Evolutionary conservation across 2,329 filamentous ascomycete species (phyloP).

Genomic region (Alternaria arborescens): DNA sequence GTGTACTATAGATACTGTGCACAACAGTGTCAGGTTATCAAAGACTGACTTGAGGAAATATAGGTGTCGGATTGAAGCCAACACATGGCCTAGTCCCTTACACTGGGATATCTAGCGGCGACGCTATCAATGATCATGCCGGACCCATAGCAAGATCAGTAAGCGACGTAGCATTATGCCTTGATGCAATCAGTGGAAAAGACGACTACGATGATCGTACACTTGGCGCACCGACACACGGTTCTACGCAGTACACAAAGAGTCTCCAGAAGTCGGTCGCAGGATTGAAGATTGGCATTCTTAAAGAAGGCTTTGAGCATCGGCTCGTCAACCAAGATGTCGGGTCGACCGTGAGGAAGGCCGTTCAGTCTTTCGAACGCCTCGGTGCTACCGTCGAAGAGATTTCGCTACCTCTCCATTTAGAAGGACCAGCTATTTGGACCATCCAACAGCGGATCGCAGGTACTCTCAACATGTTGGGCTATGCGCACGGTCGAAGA

Average conservation of each 20-base stretch:
- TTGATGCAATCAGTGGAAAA: slow-evolving; percentile 43
- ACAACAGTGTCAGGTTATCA: not conserved
- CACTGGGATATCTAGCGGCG: slow-evolving; percentile 54
- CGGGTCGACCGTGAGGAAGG: slow-evolving; percentile 51
- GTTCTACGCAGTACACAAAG: slow-evolving; percentile 30
- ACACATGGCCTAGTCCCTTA: slow-evolving; percentile 62
- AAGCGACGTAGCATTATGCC: slow-evolving; percentile 32
- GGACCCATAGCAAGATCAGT: slow-evolving; percentile 44
- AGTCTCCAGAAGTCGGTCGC: slow-evolving; percentile 23
- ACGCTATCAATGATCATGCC: slow-evolving; percentile 56
- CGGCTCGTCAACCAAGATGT: slow-evolving; percentile 51
- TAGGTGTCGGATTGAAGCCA: slow-evolving; percentile 52
- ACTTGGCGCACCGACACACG: slow-evolving; percentile 36
- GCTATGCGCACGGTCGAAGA: slow-evolving; percentile 31
- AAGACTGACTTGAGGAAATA: not conserved
- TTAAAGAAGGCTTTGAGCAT: slow-evolving; percentile 38
- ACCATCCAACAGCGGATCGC: slow-evolving; percentile 54
- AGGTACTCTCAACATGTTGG: slow-evolving; percentile 54
- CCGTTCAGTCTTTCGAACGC: slow-evolving; percentile 50
- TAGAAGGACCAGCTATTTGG: slow-evolving; percentile 52
- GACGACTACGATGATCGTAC: slow-evolving; percentile 45
- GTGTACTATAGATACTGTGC: not conserved
- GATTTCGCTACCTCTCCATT: slow-evolving; percentile 41
- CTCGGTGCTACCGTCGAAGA: slow-evolving; percentile 58
- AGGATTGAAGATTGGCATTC: slow-evolving; percentile 38